Conservation (phyloP, 2,329 filamentous ascomycete species). For the Cladosporium sp. region DNA sequence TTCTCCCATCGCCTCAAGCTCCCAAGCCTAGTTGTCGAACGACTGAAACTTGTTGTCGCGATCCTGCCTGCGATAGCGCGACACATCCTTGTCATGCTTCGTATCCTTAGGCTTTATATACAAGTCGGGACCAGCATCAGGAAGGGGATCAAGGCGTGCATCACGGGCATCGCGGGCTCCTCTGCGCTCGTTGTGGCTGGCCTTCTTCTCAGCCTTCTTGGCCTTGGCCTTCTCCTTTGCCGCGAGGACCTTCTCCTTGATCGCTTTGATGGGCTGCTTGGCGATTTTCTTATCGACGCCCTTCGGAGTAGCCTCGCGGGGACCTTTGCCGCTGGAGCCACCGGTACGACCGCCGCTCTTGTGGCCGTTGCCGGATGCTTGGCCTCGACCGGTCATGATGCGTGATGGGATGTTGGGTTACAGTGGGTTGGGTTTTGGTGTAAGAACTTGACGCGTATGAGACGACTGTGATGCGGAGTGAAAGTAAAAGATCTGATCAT, state of each 20-base stretch:
- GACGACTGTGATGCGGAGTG: too few relatives aligned
- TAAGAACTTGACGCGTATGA: too few relatives aligned
- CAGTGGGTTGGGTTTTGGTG: too few relatives aligned
- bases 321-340: not conserved
- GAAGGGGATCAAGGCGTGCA: not conserved
- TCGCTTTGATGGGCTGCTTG: constrained; percentile 2
- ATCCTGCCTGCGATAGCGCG: not conserved
- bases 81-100: not conserved
- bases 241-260: constrained; percentile 1
- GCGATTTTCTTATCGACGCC: constrained; percentile 2
- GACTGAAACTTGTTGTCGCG: not conserved
- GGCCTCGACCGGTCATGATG: too few relatives aligned
- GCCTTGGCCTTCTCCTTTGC: constrained; percentile 1
- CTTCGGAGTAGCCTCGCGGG: not conserved
- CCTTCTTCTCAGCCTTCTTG: not conserved
- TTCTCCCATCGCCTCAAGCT: not conserved
- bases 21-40: not conserved
- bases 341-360: too few relatives aligned
- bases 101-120: not conserved
- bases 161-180: not conserved
- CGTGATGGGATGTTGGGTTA: too few relatives aligned
- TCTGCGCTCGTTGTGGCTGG: constrained; percentile 3
- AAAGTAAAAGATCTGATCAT: too few relatives aligned
- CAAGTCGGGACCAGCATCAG: not conserved
- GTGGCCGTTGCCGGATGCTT: too few relatives aligned